phyloP scores from a whole-genome alignment of 1,139 yeast genomes.

The Magnusiomyces clavatus region DNA sequence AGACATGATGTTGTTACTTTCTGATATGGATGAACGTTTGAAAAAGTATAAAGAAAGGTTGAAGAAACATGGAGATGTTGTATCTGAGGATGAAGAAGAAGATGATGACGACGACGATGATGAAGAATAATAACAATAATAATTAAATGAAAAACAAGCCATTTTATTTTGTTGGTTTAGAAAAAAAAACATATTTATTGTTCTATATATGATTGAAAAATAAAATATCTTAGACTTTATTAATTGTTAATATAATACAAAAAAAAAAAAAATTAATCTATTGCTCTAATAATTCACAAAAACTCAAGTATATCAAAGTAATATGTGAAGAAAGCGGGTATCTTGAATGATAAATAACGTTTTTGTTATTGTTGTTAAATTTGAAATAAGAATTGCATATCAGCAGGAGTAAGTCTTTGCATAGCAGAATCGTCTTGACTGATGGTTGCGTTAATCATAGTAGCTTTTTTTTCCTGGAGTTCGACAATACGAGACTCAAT shows the following conservation, averaged over 20 bases:
- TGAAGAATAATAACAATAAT: slow-evolving; percentile 22
- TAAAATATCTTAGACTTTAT: no score
- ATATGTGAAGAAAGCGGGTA: no score
- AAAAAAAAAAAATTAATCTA: no score
- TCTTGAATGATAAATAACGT: background rate
- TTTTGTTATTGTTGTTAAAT: background rate
- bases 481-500: slow-evolving; percentile 94
- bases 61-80: slow-evolving; percentile 38
- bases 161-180: no score
- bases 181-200: no score
- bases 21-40: slow-evolving; percentile 66
- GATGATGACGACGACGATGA: slow-evolving; percentile 44
- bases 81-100: slow-evolving; percentile 42
- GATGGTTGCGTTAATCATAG: slow-evolving; percentile 94
- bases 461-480: slow-evolving; percentile 92
- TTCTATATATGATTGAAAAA: no score
- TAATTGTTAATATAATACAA: no score
- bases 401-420: slow-evolving; percentile 80
- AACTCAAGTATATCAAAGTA: no score
- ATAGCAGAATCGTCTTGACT: slow-evolving; percentile 89
- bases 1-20: slow-evolving; percentile 64
- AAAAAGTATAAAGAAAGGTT: slow-evolving; percentile 50
- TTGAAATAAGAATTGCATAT: slow-evolving; percentile 76
- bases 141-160: no score
- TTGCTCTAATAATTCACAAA: no score